Conservation (phyloP, 2,329 filamentous ascomycete species). For the Nothopassalora personata region DNA sequence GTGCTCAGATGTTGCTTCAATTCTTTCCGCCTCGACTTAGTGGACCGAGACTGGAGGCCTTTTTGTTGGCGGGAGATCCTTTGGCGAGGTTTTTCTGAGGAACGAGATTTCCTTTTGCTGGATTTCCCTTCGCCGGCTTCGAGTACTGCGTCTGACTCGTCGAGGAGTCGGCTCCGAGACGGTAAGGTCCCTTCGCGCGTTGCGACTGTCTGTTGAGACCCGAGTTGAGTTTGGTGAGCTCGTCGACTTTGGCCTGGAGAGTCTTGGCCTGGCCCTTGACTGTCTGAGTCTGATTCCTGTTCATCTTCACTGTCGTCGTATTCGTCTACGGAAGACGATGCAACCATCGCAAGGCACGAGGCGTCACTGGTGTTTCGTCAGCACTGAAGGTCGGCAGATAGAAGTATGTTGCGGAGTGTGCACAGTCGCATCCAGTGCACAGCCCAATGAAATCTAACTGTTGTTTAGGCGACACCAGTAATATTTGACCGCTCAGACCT, state of each 20-base stretch:
- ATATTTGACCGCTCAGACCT: no score
- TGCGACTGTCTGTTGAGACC: conserved; percentile 9
- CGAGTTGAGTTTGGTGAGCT: conserved; percentile 6
- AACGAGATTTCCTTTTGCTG: conserved; percentile 8
- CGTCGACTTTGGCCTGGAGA: conserved; percentile 7
- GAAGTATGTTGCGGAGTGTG: no score
- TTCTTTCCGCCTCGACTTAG: conserved; percentile 9
- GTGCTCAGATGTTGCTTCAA: conserved; percentile 5
- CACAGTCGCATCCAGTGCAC: no score
- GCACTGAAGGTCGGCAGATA: not conserved
- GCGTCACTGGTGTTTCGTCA: not conserved
- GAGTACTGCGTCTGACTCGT: conserved; percentile 10
- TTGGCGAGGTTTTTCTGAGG: conserved; percentile 8
- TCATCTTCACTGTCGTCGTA: conserved; percentile 10
- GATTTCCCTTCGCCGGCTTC: conserved; percentile 8
- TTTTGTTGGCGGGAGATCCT: conserved; percentile 6
- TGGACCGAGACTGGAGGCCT: conserved; percentile 7
- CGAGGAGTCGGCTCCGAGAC: conserved; percentile 8
- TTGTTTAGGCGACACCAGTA: no score
- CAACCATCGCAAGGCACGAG: not conserved
- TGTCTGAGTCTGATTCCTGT: conserved; percentile 7
- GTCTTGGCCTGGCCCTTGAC: conserved; percentile 10
- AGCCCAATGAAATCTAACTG: no score
- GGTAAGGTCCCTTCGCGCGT: conserved; percentile 5
- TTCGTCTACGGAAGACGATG: conserved; percentile 2